Evolutionary conservation across 169 alveolate species (phyloP), one percentile per base, ranked within the genome.

Genomic region (Besnoitia besnoiti): DNA sequence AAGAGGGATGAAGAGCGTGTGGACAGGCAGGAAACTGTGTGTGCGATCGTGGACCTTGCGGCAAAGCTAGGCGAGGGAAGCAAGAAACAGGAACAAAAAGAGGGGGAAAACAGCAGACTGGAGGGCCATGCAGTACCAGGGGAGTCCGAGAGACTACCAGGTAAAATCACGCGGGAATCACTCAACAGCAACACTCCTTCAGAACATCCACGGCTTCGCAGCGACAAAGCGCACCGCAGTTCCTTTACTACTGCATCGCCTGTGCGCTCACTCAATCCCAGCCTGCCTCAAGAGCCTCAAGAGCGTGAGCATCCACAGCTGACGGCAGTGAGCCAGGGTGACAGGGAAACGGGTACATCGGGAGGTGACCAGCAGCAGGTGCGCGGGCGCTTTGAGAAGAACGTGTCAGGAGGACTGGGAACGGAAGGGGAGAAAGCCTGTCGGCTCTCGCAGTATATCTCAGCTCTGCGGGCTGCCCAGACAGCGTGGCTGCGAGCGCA

Each of bases 401-500:
- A n/a, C n/a, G n/a, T n/a, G n/a, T n/a, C n/a, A n/a, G n/a, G n/a
- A n/a, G n/a, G n/a, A n/a, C n/a, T n/a, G n/a, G n/a, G n/a, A n/a
- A n/a, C 67, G 33, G 27, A 3, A 10, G 30, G 24, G 24, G 67
- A 55, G 7, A 37, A 10, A 73, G 16, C 8, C n/a, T 37, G 39
- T 8, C 82, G 16, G 27, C 82, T 73, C n/a, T 30, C 8, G n/a
- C 14, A 73, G 24, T 73, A 73, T 42, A 35, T 77, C 19, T 2
- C 50, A 19, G 87, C 87, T 27, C 87, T 77, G 40, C 42, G 14
- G 40, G 49, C 55, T 16, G 87, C 87, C 33, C 87, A 77, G 87
- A 37, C 61, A 4, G 87, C 87, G 61, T 77, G 87, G 87, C 87
- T 77, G 16, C 87, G 87, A 39, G 59, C 50, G 4, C 61, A 77